Evolutionary conservation across 441 rosid genomes (phyloP), one percentile per base, ranked within the genome.

Genomic region (Croton setiger): DNA sequence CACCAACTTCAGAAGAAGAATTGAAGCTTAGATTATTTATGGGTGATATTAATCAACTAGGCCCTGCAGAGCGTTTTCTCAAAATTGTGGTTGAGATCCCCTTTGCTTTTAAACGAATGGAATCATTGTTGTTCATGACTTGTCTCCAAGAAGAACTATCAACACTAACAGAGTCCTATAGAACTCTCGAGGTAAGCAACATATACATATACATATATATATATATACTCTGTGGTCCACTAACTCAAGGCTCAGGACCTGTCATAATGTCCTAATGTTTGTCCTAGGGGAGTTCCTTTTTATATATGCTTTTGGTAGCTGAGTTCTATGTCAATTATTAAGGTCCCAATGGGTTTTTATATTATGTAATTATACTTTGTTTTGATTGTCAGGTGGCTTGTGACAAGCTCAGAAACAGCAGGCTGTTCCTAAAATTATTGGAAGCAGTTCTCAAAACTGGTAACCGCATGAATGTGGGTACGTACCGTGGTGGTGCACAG

Each of bases 401-500:
- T 79, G 80, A 84, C 72, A 87, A 89, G 78, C 96, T 95, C 55
- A 83, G 76, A 67, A 88, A 85, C 74, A 92, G 94, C 76, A 75
- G 98, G 72, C 74, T 95, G 64, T 95, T 95, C 84, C 84, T 90
- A 53, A 95, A 95, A 80, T 87, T 95, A 56, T 72, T 95, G 74
- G 99, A 95, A 80, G 99, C 99, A 18, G 97, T 95, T 74, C 96
- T 95, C 8, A 92, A 95, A 81, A 95, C 99, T 10, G 99, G 99
- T 58, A 95, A 95, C 70, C 85, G 99, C 41, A 95, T 95, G 99
- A 95, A 95, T 75, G 87, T 85, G 80, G 99, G 99, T 18, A 95
- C 99, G 63, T 95, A 83, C 67, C 89, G 99, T 10, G 99, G 99
- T 55, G 94, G 97, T 37, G 99, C 99, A 10, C 90, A 82, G 78